Evolutionary conservation across 73 alveolate species (phyloP).

Genomic region (Tetrahymena thermophila): DNA sequence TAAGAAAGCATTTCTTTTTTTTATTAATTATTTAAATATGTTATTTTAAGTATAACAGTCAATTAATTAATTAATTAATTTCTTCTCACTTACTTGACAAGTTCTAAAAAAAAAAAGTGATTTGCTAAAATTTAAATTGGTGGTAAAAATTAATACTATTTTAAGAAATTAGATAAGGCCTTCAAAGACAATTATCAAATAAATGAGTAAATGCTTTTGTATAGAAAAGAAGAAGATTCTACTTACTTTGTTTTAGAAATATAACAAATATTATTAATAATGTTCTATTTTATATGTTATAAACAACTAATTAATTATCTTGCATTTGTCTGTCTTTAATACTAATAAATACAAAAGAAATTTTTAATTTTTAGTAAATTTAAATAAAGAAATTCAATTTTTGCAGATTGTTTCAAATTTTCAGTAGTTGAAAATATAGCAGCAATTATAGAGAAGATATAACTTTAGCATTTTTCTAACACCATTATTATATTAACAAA

Average conservation of each 20-base stretch:
- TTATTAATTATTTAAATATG: too few species aligned
- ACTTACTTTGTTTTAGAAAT: neutral
- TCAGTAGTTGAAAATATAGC: neutral
- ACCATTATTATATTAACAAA: neutral
- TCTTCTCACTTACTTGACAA: too few species aligned
- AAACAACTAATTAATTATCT: neutral
- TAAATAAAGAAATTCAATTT: neutral
- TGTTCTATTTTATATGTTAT: neutral
- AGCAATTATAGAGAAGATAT: neutral
- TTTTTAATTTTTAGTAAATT: neutral
- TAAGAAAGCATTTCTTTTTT: too few species aligned
- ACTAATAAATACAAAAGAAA: neutral
- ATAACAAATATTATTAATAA: neutral
- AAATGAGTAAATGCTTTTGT: too few species aligned
- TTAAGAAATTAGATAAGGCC: too few species aligned
- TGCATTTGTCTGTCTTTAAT: neutral
- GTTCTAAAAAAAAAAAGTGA: neutral
- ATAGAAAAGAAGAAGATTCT: neutral
- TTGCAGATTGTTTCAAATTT: neutral
- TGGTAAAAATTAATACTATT: neutral
- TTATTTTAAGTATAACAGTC: too few species aligned
- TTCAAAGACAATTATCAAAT: too few species aligned
- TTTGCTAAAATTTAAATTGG: neutral
- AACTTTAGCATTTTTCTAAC: neutral
- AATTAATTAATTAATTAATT: too few species aligned